Percentiles rank a stretch among this genome's conserved stretches.
Conservation (phyloP, 1,284 basidiomycete genomes). For the Neonothopanus nambi region DNA sequence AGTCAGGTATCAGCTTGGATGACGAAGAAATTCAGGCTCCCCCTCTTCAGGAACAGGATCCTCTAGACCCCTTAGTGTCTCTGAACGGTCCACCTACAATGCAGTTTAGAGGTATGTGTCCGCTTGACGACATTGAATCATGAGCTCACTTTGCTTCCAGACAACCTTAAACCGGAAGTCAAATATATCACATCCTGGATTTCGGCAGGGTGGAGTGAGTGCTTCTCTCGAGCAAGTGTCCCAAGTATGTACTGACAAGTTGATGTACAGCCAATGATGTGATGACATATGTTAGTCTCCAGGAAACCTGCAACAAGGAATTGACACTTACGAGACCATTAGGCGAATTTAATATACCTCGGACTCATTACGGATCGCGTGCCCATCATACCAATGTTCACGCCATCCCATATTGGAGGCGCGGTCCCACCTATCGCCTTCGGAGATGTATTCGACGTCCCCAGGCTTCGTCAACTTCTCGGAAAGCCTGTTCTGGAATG, state of each 20-base stretch:
- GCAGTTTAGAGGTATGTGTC: constrained; percentile 49
- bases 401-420: constrained; percentile 63
- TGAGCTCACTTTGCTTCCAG: constrained; percentile 23
- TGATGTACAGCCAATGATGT: constrained; percentile 60
- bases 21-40: background rate
- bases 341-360: constrained; percentile 71
- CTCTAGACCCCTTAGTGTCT: constrained; percentile 29
- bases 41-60: constrained; percentile 18
- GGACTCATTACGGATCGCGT: constrained; percentile 63
- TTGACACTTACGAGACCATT: constrained; percentile 1
- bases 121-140: background rate
- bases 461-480: constrained; percentile 42
- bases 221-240: constrained; percentile 1
- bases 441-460: constrained; percentile 53
- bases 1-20: background rate
- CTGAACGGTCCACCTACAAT: constrained; percentile 52
- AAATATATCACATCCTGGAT: constrained; percentile 71
- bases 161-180: constrained; percentile 55
- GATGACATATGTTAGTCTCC: constrained; percentile 54
- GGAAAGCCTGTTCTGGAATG: constrained; percentile 52
- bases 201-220: constrained; percentile 70
- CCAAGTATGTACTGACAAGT: constrained; percentile 14
- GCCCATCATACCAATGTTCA: constrained; percentile 64
- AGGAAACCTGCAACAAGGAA: background rate
- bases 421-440: constrained; percentile 45